Evolutionary conservation across 2,329 filamentous ascomycete species (phyloP), one percentile per base, ranked within the genome.

Genomic region (Botrytis elliptica): DNA sequence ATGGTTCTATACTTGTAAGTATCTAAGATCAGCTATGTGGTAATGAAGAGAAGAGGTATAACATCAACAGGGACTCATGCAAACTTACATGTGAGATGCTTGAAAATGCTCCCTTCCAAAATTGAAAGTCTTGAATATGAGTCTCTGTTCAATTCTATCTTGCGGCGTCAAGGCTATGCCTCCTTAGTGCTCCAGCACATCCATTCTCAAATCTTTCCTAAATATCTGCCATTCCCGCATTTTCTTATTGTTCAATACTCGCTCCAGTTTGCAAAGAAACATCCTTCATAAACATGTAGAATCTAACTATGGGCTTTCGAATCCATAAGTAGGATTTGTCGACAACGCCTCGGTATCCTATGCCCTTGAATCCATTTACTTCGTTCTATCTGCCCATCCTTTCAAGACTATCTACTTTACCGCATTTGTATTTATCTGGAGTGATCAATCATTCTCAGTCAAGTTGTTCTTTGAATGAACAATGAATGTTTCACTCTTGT

Each of bases 141-240:
- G 3, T n/a, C 25, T 25, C 16, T 7, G 38, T 16, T 44, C 38
- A 22, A 16, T 42, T 40, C 6, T 29, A 29, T 42, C 3, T 16
- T n/a, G 1, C 4, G 1, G 16, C 62, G 3, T 42, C 25, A n/a
- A 7, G 36, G 38, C 20, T n/a, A 9, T 63, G 25, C 36, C 14
- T 1, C 7, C 5, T 0, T 3, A 42, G 9, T 7, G 12, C 8
- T 20, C 10, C 1, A 42, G 5, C 9, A 20, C 2, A 40, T 29
- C 1, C 8, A 20, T 64, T 64, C n/a, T 44, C 25, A n/a, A 33
- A 7, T 6, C 40, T 44, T 8, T 64, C 62, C 16, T 8, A 20
- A 1, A 52, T 7, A 40, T 7, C 8, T 40, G 12, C 25, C 12
- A 40, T 1, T 67, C 10, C 33, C 14, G 33, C 16, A 38, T 29